Base-by-base conservation (phyloP, 305 asterid species). In the Solanum chacoense region DNA sequence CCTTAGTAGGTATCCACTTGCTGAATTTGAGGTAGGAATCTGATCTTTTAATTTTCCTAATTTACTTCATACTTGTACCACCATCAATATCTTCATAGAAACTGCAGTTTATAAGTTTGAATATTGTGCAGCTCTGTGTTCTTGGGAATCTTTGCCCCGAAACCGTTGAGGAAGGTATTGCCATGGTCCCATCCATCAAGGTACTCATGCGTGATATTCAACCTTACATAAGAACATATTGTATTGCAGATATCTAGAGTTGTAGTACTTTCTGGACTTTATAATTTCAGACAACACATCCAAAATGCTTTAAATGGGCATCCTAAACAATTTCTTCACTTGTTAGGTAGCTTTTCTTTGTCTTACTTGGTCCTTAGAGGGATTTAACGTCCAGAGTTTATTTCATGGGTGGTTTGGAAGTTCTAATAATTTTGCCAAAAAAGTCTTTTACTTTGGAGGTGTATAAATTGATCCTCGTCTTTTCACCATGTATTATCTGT, bases 111-210 rank as follows among this genome's bases (percentile, higher is more conserved):
- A 50, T 50, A 50, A 50, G 65, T 55, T 32, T 88, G n/a, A 67
- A 12, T 80, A 13, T 74, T 63, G 55, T 93, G 93, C 87, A 84
- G 99, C 95, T 93, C 37, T 92, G 94, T 91, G 99, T 96, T 31
- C 98, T 96, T 74, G 99, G 98, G 88, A 96, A 96, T 93, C 98
- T 96, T 73, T 95, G 99, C 89, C 98, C 98, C 1, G 98, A 96
- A 90, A 94, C 98, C 8, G 96, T 93, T 24, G 98, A 95, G 90
- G 99, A 96, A 92, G 99, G 95, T 85, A 93, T 94, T 89, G 94
- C 97, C 85, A 94, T 96, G 98, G 99, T 96, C 88, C 98, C 98
- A 2, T 94, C 98, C 37, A 93, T 96, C 91, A 95, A 95, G 99
- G 98, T 75, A 78, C 34, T 78, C 84, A 37, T 63, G 42, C 11